phyloP scores from a whole-genome alignment of 495 filamentous ascomycete genomes.

The Mytilinidion resinicola region DNA sequence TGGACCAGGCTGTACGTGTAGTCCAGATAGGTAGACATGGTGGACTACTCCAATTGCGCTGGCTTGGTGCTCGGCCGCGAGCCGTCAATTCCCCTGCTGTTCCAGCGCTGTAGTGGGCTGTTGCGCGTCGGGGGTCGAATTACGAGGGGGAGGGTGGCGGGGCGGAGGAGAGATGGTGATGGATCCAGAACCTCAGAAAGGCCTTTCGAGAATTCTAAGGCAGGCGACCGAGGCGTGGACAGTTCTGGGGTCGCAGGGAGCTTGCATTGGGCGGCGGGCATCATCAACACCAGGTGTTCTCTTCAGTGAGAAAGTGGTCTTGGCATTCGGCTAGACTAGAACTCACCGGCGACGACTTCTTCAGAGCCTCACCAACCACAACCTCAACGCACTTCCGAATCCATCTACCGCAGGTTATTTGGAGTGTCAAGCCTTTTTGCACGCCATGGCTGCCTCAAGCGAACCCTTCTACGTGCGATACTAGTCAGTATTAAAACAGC shows the following conservation, averaged over 20 bases:
- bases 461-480: slow-evolving; percentile 96
- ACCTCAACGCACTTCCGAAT: neutral
- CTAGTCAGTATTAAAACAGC: slow-evolving; percentile 61
- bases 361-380: neutral
- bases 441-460: slow-evolving; percentile 45
- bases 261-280: neutral
- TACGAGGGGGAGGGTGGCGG: neutral
- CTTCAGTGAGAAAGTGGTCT: slow-evolving; percentile 1
- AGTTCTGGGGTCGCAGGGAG: slow-evolving; percentile 3
- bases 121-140: slow-evolving; percentile 11
- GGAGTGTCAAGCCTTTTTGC: too few species aligned
- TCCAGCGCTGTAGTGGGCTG: slow-evolving; percentile 16
- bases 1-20: slow-evolving; percentile 76
- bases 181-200: neutral
- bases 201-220: neutral
- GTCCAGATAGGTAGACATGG: slow-evolving; percentile 91
- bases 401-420: too few species aligned
- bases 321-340: slow-evolving; percentile 1
- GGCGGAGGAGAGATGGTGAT: neutral
- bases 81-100: slow-evolving; percentile 25
- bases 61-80: slow-evolving; percentile 21
- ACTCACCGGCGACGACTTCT: neutral
- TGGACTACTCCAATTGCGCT: slow-evolving; percentile 28
- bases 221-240: slow-evolving; percentile 1
- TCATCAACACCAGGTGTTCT: slow-evolving; percentile 6